Evolutionary conservation across 176 grass and related monocot genomes (phyloP), one percentile per base, ranked within the genome.

Genomic region (Carex kokanica): DNA sequence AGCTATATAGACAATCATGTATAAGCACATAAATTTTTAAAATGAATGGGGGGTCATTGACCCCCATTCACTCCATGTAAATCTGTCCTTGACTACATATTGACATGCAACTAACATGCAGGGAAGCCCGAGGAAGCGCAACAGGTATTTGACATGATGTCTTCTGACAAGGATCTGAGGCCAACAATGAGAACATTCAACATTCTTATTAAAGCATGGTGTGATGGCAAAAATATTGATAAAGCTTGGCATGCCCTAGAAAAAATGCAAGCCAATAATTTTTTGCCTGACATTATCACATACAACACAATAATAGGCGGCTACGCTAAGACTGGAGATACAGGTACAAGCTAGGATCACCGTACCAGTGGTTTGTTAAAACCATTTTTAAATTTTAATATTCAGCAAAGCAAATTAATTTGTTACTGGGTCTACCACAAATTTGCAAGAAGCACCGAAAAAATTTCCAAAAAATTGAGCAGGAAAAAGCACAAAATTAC

Each of bases 161-260:
- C 65, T 34, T 24, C 83, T 52, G 64, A 67, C 18, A 60, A 40
- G 20, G 63, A 75, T 69, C 55, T 63, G 60, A 87, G 63, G 34
- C 90, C 92, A 38, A 93, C 81, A 84, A 88, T 91, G 69, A 93
- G 86, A 27, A 95, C 92, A 62, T 95, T 90, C 87, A 98, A 98
- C 80, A 95, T 93, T 62, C 89, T 95, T n/a, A 90, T 98, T 14
- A 98, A 95, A 85, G 92, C 88, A 57, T 98, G 95, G 95, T 98
- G 95, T 73, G 92, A 98, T 84, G 58, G 71, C 3, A 45, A 90
- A 87, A 93, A 87, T 49, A 64, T 98, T 61, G 84, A 81, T 64
- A 84, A 90, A 86, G 95, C 93, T 43, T 98, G 92, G 93, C 68
- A 85, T 38, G 64, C 88, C 2, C 52, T 93, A 64, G 21, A 83